Evolutionary conservation across 129 eudicot genomes (phyloP), one percentile per base, ranked within the genome.

Genomic region (Escallonia rubra): DNA sequence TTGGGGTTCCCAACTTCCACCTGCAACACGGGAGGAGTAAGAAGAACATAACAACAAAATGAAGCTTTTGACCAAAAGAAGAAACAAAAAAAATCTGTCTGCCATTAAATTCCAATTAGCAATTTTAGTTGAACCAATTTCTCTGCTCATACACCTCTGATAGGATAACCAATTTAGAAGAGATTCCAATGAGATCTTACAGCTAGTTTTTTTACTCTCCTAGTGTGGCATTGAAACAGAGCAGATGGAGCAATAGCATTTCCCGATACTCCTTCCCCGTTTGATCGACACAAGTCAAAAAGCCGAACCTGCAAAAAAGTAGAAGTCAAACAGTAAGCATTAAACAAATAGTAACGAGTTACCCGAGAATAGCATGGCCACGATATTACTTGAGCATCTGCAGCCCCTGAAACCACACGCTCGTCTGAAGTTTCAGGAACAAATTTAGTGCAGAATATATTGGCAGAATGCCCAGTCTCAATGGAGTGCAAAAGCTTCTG

Each of bases 1-100:
- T 82, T 82, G 10, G 98, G 98, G 67, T 93, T 93, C 61, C 98
- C 98, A 62, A 81, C 81, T 80, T 93, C 98, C 73, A 93, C 98
- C 98, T 92, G 70, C 65, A 75, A 78, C 39, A 23, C 39, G 44
- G 42, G 61, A 69, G 34, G 8, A 63, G 45, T 57, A 41, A 13
- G 16, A 63, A 6, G 15, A 51, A 51, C 49, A 52, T 47, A 50
- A 34, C 52, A 67, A 34, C 4, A 53, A 10, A 40, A 0, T 11
- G 43, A 52, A 11, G 12, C 44, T 59, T 16, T 12, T 15, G 53
- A 38, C 6, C 16, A 48, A 64, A 23, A 23, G 34, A 23, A 23
- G 34, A 23, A 23, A 23, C 34, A 23, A 40, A 23, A 65, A 65
- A 40, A 50, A 14, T 23, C 10, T 51, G n/a, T 9, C 8, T 51